phyloP scores from a whole-genome alignment of 192 early-diverging fungal species.

The Dimargaris cristalligena region DNA sequence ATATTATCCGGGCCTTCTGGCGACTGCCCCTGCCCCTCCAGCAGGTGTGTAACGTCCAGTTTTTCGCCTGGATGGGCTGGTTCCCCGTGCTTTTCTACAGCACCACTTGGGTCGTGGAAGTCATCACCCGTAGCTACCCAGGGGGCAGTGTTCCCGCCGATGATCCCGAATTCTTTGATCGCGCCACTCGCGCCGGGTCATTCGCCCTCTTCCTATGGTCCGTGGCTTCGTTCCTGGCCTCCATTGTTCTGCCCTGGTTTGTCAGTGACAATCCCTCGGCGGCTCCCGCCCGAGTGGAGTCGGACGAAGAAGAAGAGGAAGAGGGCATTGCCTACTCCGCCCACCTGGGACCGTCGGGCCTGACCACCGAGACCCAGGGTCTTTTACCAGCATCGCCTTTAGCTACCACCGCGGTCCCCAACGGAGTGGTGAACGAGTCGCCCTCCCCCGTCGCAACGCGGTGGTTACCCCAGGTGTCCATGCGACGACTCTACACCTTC shows the following conservation, averaged over 20 bases:
- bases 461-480: neutral
- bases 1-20: conserved; percentile 24
- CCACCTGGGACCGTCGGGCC: no score
- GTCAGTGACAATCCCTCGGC: neutral
- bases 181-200: conserved; percentile 63
- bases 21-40: conserved; percentile 53
- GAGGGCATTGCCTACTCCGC: neutral
- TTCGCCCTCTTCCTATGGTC: conserved; percentile 71
- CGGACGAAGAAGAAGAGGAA: neutral
- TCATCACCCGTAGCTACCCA: conserved; percentile 15
- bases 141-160: conserved; percentile 13
- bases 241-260: conserved; percentile 20
- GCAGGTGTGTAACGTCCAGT: conserved; percentile 70
- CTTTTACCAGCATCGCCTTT: neutral
- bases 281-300: neutral
- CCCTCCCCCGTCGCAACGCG: neutral
- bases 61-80: conserved; percentile 94
- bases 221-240: conserved; percentile 41
- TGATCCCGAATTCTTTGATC: conserved; percentile 20
- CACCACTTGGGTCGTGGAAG: conserved; percentile 28
- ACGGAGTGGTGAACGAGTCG: no score
- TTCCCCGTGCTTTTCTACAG: conserved; percentile 94
- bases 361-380: neutral
- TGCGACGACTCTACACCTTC: conserved; percentile 49
- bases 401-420: neutral